Conservation (phyloP, 208 protist genomes). For the Trypanosoma boissoni region DNA sequence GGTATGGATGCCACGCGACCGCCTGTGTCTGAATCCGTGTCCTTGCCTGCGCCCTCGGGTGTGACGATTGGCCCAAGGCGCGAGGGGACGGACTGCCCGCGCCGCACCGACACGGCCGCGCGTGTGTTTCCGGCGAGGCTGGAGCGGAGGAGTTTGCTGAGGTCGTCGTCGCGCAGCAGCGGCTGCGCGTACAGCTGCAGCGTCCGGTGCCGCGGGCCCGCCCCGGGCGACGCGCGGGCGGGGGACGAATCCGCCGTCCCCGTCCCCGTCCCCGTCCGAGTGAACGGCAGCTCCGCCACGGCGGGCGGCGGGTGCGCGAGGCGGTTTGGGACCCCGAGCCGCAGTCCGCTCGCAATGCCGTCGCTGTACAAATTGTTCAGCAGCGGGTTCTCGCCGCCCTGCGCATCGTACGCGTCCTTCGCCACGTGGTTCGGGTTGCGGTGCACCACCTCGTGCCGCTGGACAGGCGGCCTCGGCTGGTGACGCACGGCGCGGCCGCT, state of each 20-base stretch:
- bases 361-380: slow-evolving; percentile 68
- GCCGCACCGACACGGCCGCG: slow-evolving; percentile 23
- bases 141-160: slow-evolving; percentile 46
- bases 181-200: slow-evolving; percentile 79
- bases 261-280: slow-evolving; percentile 8
- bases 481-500: slow-evolving; percentile 12
- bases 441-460: slow-evolving; percentile 46
- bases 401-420: slow-evolving; percentile 71
- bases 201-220: slow-evolving; percentile 10
- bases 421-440: slow-evolving; percentile 88
- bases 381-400: slow-evolving; percentile 69
- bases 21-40: neutral
- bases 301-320: slow-evolving; percentile 26
- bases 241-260: slow-evolving; percentile 7
- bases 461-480: slow-evolving; percentile 31
- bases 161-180: slow-evolving; percentile 40
- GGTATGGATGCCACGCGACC: slow-evolving; percentile 39
- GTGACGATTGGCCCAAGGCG: slow-evolving; percentile 30
- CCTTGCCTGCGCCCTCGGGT: neutral
- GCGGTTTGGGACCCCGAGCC: slow-evolving; percentile 70
- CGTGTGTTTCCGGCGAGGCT: slow-evolving; percentile 29
- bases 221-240: slow-evolving; percentile 5
- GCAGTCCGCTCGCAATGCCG: slow-evolving; percentile 48
- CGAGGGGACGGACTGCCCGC: slow-evolving; percentile 17
- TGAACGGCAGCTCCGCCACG: slow-evolving; percentile 9